Conservation (phyloP, 2,329 filamentous ascomycete species). For the Chrysosporium keratinophilum region DNA sequence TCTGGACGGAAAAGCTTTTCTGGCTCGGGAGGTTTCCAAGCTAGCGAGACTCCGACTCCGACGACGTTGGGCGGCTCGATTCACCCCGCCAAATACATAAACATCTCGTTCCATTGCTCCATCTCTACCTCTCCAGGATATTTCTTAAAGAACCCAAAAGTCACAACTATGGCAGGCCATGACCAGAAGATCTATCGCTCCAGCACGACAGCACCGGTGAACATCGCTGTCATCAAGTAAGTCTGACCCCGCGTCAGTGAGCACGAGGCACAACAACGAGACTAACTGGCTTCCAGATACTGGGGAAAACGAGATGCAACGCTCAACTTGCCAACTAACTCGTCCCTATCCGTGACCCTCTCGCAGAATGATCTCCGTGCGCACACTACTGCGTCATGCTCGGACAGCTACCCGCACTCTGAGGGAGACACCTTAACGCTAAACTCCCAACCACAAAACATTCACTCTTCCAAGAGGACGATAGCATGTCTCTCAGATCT, state of each 20-base stretch:
- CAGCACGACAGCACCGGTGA: slow-evolving; percentile 92
- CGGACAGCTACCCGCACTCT: slow-evolving; percentile 53
- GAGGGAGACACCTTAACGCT: slow-evolving; percentile 61
- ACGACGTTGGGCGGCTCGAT: not conserved
- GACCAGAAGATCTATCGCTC: slow-evolving; percentile 62
- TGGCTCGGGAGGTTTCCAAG: not conserved
- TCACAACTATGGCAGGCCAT: slow-evolving; percentile 7
- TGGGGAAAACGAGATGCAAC: slow-evolving; percentile 95
- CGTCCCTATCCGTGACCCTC: slow-evolving; percentile 91
- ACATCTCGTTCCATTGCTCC: not conserved
- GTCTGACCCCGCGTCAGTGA: slow-evolving; percentile 19
- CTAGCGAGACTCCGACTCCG: not conserved
- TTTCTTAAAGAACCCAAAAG: not conserved
- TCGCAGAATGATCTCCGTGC: slow-evolving; percentile 89
- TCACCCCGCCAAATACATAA: not conserved
- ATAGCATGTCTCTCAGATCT: slow-evolving; percentile 88
- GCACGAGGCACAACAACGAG: slow-evolving; percentile 12
- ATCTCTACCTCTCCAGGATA: not conserved
- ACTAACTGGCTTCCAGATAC: slow-evolving; percentile 46
- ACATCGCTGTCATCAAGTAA: slow-evolving; percentile 96
- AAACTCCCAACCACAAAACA: slow-evolving; percentile 72
- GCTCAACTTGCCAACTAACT: slow-evolving; percentile 95
- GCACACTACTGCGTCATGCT: slow-evolving; percentile 90
- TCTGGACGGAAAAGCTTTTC: not conserved
- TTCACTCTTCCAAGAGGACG: slow-evolving; percentile 71